phyloP scores from a whole-genome alignment of 2,329 filamentous ascomycete genomes.

The Penicillium sumatraense region DNA sequence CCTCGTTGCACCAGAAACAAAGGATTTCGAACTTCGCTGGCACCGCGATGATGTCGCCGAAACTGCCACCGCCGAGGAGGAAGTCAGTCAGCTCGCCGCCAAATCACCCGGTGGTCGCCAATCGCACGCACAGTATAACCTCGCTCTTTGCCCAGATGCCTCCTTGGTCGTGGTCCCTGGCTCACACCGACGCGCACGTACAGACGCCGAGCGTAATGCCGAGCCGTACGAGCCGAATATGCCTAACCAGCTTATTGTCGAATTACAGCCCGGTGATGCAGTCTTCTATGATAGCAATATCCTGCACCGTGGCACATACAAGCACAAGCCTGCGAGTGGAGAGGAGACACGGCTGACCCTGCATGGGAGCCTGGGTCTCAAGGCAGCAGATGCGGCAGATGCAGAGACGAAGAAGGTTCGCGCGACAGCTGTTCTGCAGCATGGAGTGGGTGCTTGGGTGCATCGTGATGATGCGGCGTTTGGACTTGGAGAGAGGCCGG shows the following conservation, averaged over 20 bases:
- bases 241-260: slow-evolving; percentile 68
- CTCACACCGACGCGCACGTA: slow-evolving; percentile 73
- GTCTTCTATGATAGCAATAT: slow-evolving; percentile 94
- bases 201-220: slow-evolving; percentile 69
- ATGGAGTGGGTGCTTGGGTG: slow-evolving; percentile 52
- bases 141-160: slow-evolving; percentile 76
- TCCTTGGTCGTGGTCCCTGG: slow-evolving; percentile 78
- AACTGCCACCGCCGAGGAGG: slow-evolving; percentile 68
- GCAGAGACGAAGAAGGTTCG: slow-evolving; percentile 42
- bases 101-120: slow-evolving; percentile 52
- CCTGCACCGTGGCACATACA: slow-evolving; percentile 56
- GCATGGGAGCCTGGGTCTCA: slow-evolving; percentile 49
- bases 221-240: slow-evolving; percentile 66
- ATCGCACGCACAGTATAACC: slow-evolving; percentile 84
- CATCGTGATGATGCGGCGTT: slow-evolving; percentile 47
- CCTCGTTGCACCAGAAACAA: slow-evolving; percentile 70
- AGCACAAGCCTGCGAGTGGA: slow-evolving; percentile 40
- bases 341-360: slow-evolving; percentile 47
- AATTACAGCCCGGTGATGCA: slow-evolving; percentile 73
- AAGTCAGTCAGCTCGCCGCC: slow-evolving; percentile 62
- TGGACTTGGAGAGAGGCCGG: slow-evolving; percentile 41
- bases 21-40: slow-evolving; percentile 77
- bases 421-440: slow-evolving; percentile 51
- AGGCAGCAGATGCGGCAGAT: slow-evolving; percentile 25
- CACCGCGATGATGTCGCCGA: slow-evolving; percentile 81